Base-by-base conservation (phyloP, 768 basidiomycete species). In the Pilatotrama ljubarskyi region DNA sequence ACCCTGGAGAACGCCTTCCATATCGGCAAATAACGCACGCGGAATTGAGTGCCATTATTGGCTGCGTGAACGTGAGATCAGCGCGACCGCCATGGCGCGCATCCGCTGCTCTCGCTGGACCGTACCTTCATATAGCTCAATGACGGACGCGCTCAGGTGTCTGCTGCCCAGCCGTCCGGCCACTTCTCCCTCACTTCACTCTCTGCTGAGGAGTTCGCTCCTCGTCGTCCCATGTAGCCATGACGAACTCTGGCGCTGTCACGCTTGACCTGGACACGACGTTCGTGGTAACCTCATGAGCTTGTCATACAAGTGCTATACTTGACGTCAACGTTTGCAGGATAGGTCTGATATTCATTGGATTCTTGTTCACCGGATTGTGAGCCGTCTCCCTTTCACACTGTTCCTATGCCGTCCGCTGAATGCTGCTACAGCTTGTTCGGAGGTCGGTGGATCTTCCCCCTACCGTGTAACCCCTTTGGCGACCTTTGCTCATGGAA, bases 341-440 rank as follows among this genome's bases (percentile, higher is more conserved):
- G 7, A 54, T 54, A 29, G 52, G 52, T 17, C 41, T 54, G n/a
- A 54, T 54, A 10, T 54, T 54, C 13, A 18, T 54, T 11, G 52
- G 52, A 9, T 54, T 54, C 22, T 17, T 54, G 26, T 22, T 35
- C 29, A 54, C 52, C 5, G 52, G 52, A 54, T 54, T 24, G 52
- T 54, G 38, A 41, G 51, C 9, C 10, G 22, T 13, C 15, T 47
- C 14, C 7, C 15, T 4, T 26, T 52, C 17, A 8, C 11, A 2
- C 9, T 26, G n/a, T 17, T 26, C 9, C 29, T 14, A 8, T 43
- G 13, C 26, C 17, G 8, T 44, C 10, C 5, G 5, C 37, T 10
- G 1, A 17, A 22, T 36, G 9, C 9, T 8, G 29, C 17, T 5
- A 35, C 22, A 58, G 57, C 26, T 46, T 58, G 50, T 58, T 58